phyloP scores from a whole-genome alignment of 225 moss, liverwort and hornwort species.

The Antitrichia curtipendula region DNA sequence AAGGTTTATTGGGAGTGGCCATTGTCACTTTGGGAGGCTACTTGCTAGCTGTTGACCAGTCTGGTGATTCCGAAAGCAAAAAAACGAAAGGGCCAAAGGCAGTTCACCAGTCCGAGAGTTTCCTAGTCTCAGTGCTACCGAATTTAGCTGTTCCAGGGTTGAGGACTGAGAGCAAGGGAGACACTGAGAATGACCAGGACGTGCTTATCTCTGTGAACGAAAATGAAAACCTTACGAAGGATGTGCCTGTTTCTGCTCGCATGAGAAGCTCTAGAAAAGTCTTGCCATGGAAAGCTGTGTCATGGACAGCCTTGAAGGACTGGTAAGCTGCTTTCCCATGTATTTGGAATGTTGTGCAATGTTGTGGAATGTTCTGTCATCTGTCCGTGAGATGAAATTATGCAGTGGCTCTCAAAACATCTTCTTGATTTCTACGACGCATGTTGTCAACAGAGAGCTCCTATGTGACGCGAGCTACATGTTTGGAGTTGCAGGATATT shows the following conservation, averaged over 20 bases:
- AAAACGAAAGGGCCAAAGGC: background rate
- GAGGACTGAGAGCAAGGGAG: conserved; percentile 9
- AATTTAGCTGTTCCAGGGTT: conserved; percentile 6
- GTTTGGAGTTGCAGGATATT: conserved; percentile 16
- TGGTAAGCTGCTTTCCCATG: background rate
- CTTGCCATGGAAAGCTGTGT: background rate
- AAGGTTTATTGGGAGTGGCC: conserved; percentile 24
- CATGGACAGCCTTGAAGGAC: background rate
- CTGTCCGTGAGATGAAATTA: background rate
- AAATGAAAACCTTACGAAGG: background rate
- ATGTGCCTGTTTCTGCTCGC: background rate
- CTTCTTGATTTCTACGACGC: background rate
- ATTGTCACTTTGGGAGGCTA: conserved; percentile 35
- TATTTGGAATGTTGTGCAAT: background rate
- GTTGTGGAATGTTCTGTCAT: background rate
- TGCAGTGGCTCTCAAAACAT: background rate
- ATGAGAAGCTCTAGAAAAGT: conserved; percentile 2
- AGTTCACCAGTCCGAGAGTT: conserved; percentile 13
- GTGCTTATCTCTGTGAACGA: conserved; percentile 8
- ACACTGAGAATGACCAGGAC: conserved; percentile 1
- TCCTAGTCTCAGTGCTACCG: conserved; percentile 22
- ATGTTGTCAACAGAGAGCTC: background rate
- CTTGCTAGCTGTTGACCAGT: conserved; percentile 26
- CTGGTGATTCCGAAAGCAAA: conserved; percentile 9
- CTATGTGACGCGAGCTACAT: background rate